Base-by-base conservation (phyloP, 148 eudicot genomes). In the Dianthus caryophyllus region DNA sequence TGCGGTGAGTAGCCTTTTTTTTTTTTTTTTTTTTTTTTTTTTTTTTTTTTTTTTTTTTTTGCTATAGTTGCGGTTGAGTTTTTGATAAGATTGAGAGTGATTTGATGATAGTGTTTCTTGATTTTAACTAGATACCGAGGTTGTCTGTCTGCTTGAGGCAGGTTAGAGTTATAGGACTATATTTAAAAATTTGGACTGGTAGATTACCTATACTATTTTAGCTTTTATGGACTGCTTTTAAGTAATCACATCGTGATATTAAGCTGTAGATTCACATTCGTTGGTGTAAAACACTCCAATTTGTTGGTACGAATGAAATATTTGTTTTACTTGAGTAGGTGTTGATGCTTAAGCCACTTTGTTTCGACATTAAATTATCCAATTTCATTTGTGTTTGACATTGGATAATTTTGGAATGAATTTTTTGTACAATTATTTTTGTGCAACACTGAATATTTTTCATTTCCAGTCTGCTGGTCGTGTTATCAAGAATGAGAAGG, bases 381-480 rank as follows among this genome's bases (percentile, higher is more conserved):
- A 46, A 21, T 30, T n/a, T 61, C 17, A 1, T 44, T 44, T 25
- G 33, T 61, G 15, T 60, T n/a, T 65, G n/a, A 26, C 8, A 54
- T 2, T 58, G 4, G 57, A 18, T n/a, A n/a, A 13, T 20, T 36
- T 4, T 8, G 13, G 29, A 57, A 31, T n/a, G 20, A 17, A 9
- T 65, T 11, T 24, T 43, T 39, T 43, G 15, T 43, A 9, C 47
- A 43, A 65, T 21, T 41, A 62, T 65, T 43, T 22, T 76, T 39
- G n/a, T 44, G 26, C 61, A n/a, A 47, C 36, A 13, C 66, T 53
- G 48, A 50, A 20, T 69, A 25, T 63, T 66, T 31, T 71, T 70
- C 13, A 54, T 75, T 68, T 75, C 9, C 84, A 88, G 96, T 83
- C 96, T 54, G 87, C 96, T 68, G 96, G 96, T 68, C 84, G 79